A percentile compares a stretch with the other conserved stretches of the same genome.
phyloP scores from a whole-genome alignment of 805 yeast genomes.

The Brettanomyces anomalus region DNA sequence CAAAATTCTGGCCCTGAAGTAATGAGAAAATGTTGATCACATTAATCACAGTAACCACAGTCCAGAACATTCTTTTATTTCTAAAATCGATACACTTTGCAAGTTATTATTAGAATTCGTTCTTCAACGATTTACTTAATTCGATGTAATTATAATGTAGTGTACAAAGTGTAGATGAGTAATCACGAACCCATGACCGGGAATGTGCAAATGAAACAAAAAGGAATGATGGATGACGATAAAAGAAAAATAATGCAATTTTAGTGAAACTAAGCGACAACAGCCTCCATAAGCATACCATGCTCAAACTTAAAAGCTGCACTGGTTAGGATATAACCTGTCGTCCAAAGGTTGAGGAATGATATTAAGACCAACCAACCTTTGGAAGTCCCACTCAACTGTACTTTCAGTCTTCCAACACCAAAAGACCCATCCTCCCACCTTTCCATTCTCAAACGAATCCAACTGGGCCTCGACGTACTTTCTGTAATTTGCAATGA shows the following conservation, averaged over 20 bases:
- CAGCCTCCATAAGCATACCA: too few species aligned
- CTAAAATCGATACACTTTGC: too few species aligned
- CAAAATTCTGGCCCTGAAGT: too few species aligned
- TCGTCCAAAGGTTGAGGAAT: conserved; percentile 70
- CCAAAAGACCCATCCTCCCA: conserved; percentile 91
- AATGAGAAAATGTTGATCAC: too few species aligned
- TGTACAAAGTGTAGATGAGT: conserved; percentile 1
- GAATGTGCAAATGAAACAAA: conserved; percentile 1
- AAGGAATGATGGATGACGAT: too few species aligned
- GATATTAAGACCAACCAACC: conserved; percentile 45
- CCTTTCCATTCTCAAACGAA: conserved; percentile 43
- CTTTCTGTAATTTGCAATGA: conserved; percentile 49
- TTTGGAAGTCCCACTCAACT: conserved; percentile 78
- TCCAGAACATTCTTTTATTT: too few species aligned
- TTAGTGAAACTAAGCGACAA: too few species aligned
- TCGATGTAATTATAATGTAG: not conserved
- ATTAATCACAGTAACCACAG: too few species aligned
- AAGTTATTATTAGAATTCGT: too few species aligned
- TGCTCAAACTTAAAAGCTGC: conserved; percentile 15
- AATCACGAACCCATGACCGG: not conserved
- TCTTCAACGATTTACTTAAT: not conserved
- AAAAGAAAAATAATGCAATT: too few species aligned
- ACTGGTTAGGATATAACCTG: conserved; percentile 23
- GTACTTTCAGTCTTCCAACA: conserved; percentile 81
- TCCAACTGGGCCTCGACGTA: conserved; percentile 88